Evolutionary conservation across 2,329 filamentous ascomycete species (phyloP), one percentile per base, ranked within the genome.

Genomic region (Alternaria angustiovoidea): DNA sequence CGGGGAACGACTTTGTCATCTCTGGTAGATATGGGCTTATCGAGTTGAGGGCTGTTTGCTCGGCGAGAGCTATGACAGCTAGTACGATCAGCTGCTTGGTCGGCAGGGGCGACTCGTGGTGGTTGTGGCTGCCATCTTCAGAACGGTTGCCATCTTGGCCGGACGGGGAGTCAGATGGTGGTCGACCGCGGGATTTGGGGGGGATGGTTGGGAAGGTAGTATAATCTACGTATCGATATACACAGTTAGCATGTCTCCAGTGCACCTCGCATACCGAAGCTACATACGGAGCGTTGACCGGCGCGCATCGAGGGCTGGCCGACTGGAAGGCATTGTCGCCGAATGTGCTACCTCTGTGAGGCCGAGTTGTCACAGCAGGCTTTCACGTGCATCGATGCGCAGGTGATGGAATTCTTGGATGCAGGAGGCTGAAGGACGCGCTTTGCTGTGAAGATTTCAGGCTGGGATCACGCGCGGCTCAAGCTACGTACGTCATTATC

Each of bases 31-130:
- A 99, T 1, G 95, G 95, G 11, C 91, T 91, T 72, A 99, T 97
- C 22, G 93, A 97, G 79, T 99, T 99, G 74, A 99, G 86, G 0
- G 95, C 95, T 0, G 94, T 98, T 83, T 99, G 95, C 77, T 99
- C 95, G 54, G 92, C 91, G 22, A 99, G 85, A 7, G 94, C 94
- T 61, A 99, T 91, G 66, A 97, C 82, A 1, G 94, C 94, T 34
- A 99, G 83, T 12, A 98, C 87, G 5, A 89, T 85, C 62, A 99
- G 89, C 81, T 98, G 95, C 67, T 85, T 88, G 66, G 88, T 88
- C 0, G 95, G 95, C 18, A 99, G 81, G 0, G 94, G 94, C 2
- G 92, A 92, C 66, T 87, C 85, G 65, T 85, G 80, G 63, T 82
- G 74, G 54, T 64, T 72, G 26, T 73, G 73, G 52, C 76, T 49